Evolutionary conservation across 2,329 filamentous ascomycete genomes (phyloP).

Genomic region (Chaetomium olivaceum): DNA sequence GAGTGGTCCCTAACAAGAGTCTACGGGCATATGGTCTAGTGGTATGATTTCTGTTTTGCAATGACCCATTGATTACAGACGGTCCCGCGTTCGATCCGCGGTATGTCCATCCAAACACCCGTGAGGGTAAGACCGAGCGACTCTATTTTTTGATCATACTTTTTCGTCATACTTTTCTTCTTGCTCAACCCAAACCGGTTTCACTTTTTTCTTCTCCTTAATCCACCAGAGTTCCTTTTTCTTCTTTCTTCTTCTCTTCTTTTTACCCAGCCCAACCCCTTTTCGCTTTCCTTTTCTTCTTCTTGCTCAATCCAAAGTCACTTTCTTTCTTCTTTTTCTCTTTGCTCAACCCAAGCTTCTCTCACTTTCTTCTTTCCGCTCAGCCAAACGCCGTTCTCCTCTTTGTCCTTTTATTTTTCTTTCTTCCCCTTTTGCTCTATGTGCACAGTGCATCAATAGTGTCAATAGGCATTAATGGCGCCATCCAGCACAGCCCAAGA

Average conservation of each 20-base stretch:
- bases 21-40: conserved; percentile 26
- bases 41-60: conserved; percentile 29
- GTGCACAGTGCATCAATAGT: too few species aligned
- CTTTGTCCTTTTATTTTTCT: too few species aligned
- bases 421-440: too few species aligned
- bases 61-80: conserved; percentile 14
- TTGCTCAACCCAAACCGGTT: background rate
- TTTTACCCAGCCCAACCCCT: too few species aligned
- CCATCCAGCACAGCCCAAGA: background rate
- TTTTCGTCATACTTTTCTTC: background rate
- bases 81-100: conserved; percentile 29
- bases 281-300: too few species aligned
- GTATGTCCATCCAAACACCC: conserved; percentile 20
- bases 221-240: too few species aligned
- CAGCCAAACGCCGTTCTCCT: too few species aligned
- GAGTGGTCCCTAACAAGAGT: background rate
- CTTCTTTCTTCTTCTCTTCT: too few species aligned
- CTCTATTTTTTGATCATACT: background rate
- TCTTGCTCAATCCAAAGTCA: too few species aligned
- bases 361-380: too few species aligned
- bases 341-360: too few species aligned
- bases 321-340: too few species aligned
- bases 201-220: background rate
- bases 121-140: background rate
- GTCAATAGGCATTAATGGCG: background rate